Conservation (phyloP, 2,329 filamentous ascomycete genomes). For the Calycina herbarum region DNA sequence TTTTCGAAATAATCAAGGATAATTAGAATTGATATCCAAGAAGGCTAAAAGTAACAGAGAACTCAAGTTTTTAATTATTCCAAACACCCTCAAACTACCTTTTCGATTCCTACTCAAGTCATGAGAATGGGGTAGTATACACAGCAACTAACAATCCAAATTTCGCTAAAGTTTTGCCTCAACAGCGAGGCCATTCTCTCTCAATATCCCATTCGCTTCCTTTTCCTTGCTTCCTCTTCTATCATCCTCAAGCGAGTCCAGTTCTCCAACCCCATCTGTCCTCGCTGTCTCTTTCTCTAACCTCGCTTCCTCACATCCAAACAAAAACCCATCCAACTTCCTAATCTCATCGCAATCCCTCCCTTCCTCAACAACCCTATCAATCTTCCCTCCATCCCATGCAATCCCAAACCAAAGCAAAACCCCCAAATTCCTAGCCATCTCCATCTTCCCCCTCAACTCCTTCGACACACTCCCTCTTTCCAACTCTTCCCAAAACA, state of each 20-base stretch:
- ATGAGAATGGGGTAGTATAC: no score
- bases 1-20: no score
- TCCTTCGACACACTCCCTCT: slow-evolving; percentile 29
- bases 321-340: slow-evolving; percentile 45
- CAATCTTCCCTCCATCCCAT: slow-evolving; percentile 59
- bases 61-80: no score
- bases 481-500: slow-evolving; percentile 51
- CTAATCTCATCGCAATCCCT: slow-evolving; percentile 54
- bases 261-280: neutral
- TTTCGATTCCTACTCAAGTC: no score
- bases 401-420: slow-evolving; percentile 64
- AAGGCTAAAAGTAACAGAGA: no score
- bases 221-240: neutral
- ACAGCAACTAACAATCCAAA: neutral
- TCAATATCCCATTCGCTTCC: neutral
- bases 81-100: no score
- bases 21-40: no score
- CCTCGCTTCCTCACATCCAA: neutral
- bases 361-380: slow-evolving; percentile 55
- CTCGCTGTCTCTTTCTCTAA: neutral
- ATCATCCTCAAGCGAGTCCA: neutral
- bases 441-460: slow-evolving; percentile 39
- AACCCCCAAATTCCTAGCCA: slow-evolving; percentile 54
- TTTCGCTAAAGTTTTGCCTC: neutral
- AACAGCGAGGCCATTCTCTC: neutral